These are phyloP conservation scores for Penicillium simplicissimum DNA, from an alignment of 495 filamentous ascomycete species.

Conservation along the genomic window DNA sequence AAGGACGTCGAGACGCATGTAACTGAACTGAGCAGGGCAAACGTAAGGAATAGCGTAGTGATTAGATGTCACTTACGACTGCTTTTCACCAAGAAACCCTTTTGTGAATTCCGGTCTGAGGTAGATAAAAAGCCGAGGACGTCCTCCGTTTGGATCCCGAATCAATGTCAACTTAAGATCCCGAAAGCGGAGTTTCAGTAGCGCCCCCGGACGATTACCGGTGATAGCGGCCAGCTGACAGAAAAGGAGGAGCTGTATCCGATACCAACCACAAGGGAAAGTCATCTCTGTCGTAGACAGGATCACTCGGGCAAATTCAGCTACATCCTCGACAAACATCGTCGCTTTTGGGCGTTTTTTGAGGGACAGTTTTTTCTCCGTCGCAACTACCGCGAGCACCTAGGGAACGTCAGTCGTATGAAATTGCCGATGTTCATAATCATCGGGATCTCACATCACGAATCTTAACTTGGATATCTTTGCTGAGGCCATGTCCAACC, in stretches of 20 bases:
- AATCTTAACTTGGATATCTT: constrained; percentile 30
- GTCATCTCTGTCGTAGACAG: constrained; percentile 38
- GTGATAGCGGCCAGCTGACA: constrained; percentile 40
- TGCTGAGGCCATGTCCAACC: constrained; percentile 24
- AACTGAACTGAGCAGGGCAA: constrained; percentile 8
- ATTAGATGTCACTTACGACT: constrained; percentile 23
- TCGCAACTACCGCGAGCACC: constrained; percentile 28
- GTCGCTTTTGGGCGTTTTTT: constrained; percentile 28
- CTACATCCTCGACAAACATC: constrained; percentile 42
- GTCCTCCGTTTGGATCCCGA: constrained; percentile 29
- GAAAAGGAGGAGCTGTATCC: constrained; percentile 39
- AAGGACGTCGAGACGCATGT: constrained; percentile 4
- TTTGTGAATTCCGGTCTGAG: constrained; percentile 38
- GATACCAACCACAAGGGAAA: constrained; percentile 34
- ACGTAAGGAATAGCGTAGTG: constrained; percentile 4
- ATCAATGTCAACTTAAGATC: constrained; percentile 34
- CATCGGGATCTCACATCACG: constrained; percentile 17
- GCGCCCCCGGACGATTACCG: constrained; percentile 30
- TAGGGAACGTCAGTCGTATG: constrained; percentile 18
- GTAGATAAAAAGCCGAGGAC: constrained; percentile 34
- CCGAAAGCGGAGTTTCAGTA: constrained; percentile 37
- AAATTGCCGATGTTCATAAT: constrained; percentile 10
- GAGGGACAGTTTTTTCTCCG: constrained; percentile 23
- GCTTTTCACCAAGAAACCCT: constrained; percentile 35
- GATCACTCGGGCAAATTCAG: constrained; percentile 31